Conservation (phyloP, 2,329 filamentous ascomycete species). For the Hypoxylon sp. region DNA sequence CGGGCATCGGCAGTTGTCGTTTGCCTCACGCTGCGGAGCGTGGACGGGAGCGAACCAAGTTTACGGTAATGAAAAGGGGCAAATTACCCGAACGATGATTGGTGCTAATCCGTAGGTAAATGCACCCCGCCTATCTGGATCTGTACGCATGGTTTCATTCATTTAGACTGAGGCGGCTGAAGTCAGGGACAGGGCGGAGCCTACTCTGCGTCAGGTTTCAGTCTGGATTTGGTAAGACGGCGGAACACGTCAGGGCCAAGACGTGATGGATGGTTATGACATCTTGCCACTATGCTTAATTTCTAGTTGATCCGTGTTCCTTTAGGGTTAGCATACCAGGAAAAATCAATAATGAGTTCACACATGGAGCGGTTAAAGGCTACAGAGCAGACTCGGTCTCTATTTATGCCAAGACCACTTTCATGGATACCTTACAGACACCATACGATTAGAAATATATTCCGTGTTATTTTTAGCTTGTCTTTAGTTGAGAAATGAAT, state of each 20-base stretch:
- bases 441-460: conserved; percentile 5
- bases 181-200: conserved; percentile 40
- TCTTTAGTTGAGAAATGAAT: neutral
- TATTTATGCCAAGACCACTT: neutral
- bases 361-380: conserved; percentile 28
- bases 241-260: conserved; percentile 25
- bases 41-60: conserved; percentile 41
- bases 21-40: conserved; percentile 24
- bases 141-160: conserved; percentile 32
- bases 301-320: conserved; percentile 21
- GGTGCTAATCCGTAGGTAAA: conserved; percentile 40
- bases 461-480: neutral
- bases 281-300: conserved; percentile 15
- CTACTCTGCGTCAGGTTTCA: conserved; percentile 19
- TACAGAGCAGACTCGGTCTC: neutral
- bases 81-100: conserved; percentile 44
- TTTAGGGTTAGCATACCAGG: conserved; percentile 31
- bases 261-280: conserved; percentile 13
- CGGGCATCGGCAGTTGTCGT: conserved; percentile 41
- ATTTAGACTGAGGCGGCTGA: conserved; percentile 45
- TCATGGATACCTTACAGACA: neutral
- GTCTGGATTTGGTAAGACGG: conserved; percentile 32
- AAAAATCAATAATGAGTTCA: conserved; percentile 6
- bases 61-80: conserved; percentile 38
- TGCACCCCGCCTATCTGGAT: conserved; percentile 42